These are phyloP conservation scores for Croton setiger DNA, from an alignment of 441 rosid genomes.

Conservation along the genomic window DNA sequence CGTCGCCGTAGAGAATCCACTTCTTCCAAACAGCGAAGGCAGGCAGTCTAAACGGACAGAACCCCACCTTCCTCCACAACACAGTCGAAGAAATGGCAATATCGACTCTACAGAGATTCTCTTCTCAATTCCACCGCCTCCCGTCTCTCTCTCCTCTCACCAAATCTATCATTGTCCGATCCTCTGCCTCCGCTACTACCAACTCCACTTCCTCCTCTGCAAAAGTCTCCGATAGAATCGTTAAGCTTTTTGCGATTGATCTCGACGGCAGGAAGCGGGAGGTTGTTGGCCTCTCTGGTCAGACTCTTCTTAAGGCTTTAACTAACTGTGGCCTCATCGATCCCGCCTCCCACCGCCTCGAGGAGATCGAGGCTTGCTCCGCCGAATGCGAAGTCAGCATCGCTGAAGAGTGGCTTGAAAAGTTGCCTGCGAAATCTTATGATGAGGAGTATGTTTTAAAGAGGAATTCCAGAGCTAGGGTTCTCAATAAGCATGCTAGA, in stretches of 20 bases:
- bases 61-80: neutral
- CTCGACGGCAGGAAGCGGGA: constrained; percentile 65
- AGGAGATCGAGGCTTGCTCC: constrained; percentile 94
- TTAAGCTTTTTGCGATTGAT: constrained; percentile 75
- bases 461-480: constrained; percentile 73
- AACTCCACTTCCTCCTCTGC: constrained; percentile 30
- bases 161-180: constrained; percentile 28
- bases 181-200: constrained; percentile 16
- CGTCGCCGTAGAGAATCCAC: neutral
- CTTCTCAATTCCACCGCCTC: constrained; percentile 53
- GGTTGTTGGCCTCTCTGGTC: constrained; percentile 70
- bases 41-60: neutral
- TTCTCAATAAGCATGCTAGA: constrained; percentile 81
- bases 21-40: neutral
- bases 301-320: constrained; percentile 76
- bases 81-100: constrained; percentile 29
- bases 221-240: constrained; percentile 81
- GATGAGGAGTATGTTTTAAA: constrained; percentile 88
- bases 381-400: constrained; percentile 95
- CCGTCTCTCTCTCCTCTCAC: constrained; percentile 40
- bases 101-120: constrained; percentile 45
- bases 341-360: constrained; percentile 81
- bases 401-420: constrained; percentile 89
- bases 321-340: constrained; percentile 68
- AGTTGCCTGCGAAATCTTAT: constrained; percentile 74